phyloP scores from a whole-genome alignment of 78 protist species.

The Isochrysis galbana region DNA sequence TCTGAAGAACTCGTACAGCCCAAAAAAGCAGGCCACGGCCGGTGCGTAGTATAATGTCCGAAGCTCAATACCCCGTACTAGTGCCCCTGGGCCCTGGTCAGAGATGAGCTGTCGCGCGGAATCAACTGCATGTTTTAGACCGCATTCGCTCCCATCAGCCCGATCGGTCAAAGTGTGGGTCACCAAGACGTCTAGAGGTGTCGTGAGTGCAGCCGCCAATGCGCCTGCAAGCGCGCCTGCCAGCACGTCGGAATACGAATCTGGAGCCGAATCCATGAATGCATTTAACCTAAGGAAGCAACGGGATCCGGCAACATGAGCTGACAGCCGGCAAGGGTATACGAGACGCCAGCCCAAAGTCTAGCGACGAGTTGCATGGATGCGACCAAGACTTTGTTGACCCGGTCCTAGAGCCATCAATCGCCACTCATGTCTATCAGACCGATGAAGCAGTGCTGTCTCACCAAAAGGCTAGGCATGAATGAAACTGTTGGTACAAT shows the following conservation, averaged over 20 bases:
- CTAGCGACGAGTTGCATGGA: too few species aligned
- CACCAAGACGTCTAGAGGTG: conserved; percentile 1
- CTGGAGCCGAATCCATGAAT: neutral
- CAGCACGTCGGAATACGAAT: neutral
- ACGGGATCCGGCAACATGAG: too few species aligned
- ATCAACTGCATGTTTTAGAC: neutral
- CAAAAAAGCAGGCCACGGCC: neutral
- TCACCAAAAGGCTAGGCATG: too few species aligned
- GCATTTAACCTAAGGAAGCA: neutral
- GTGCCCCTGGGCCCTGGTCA: neutral
- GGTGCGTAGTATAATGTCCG: neutral
- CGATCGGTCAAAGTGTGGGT: neutral
- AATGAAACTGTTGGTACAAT: neutral
- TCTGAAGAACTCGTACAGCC: neutral
- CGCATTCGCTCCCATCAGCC: neutral
- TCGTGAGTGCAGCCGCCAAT: neutral
- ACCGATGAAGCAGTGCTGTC: too few species aligned
- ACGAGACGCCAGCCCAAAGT: too few species aligned
- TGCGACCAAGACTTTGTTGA: too few species aligned
- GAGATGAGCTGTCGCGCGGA: neutral
- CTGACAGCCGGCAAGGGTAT: too few species aligned
- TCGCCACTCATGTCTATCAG: too few species aligned
- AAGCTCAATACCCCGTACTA: neutral
- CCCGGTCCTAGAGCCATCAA: too few species aligned
- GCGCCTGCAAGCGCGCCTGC: neutral